Conservation (phyloP, 306 rosid genomes). For the Corylus americana region DNA sequence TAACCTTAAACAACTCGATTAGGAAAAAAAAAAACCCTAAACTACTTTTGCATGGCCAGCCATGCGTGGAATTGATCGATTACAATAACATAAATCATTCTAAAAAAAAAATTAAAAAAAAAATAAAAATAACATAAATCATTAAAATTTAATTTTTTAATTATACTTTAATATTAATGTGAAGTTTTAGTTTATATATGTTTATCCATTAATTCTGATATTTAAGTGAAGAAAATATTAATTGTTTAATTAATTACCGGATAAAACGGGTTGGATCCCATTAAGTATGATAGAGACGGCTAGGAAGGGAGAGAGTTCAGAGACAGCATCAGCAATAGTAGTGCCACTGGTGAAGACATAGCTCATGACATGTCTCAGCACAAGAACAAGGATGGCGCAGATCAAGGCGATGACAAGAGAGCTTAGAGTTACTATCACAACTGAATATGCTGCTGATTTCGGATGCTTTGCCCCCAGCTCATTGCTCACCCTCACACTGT, state of each 20-base stretch:
- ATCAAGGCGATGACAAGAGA: slow-evolving; percentile 35
- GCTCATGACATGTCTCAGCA: slow-evolving; percentile 36
- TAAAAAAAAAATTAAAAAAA: too few relatives aligned
- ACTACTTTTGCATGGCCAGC: too few relatives aligned
- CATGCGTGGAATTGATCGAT: too few relatives aligned
- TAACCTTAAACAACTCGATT: too few relatives aligned
- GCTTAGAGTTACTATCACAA: slow-evolving; percentile 30
- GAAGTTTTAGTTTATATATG: too few relatives aligned
- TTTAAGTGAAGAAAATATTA: too few relatives aligned
- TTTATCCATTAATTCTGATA: neutral
- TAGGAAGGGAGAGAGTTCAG: slow-evolving; percentile 43
- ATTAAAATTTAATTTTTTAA: too few relatives aligned
- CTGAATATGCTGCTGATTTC: slow-evolving; percentile 46
- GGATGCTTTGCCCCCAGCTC: slow-evolving; percentile 65
- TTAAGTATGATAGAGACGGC: slow-evolving; percentile 44
- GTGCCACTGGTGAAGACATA: slow-evolving; percentile 41
- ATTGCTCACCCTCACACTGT: slow-evolving; percentile 54
- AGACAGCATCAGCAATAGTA: slow-evolving; percentile 46
- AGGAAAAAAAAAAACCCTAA: too few relatives aligned
- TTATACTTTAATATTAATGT: too few relatives aligned
- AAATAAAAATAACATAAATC: too few relatives aligned
- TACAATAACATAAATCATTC: too few relatives aligned
- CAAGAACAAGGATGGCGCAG: slow-evolving; percentile 35
- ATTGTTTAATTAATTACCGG: slow-evolving; percentile 18
- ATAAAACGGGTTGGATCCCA: slow-evolving; percentile 55